Evolutionary conservation across 192 early-diverging fungal species (phyloP), one percentile per base, ranked within the genome.

Genomic region (Coemansia sp.): DNA sequence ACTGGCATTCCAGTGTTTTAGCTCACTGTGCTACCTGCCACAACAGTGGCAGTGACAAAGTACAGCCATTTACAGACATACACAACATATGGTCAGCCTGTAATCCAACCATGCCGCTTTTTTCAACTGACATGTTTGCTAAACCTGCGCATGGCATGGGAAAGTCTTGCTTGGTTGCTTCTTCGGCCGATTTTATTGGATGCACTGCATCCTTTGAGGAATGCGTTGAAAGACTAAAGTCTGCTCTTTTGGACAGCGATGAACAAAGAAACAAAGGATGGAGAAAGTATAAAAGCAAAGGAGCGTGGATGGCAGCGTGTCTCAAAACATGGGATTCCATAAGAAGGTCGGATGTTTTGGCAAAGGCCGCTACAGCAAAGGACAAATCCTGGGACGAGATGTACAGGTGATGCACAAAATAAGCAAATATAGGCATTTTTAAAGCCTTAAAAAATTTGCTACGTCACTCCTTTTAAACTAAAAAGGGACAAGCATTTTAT

Each of bases 291-390:
- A 55, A 59, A 48, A 32, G 39, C 14, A 59, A 66, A 33, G 79
- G 79, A 37, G 55, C 43, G 33, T 83, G 80, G 80, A 37, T 71
- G 52, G 55, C 72, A 0, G 32, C 36, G 17, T 83, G 72, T 39
- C 17, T 74, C 5, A 51, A 69, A 11, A 51, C 75, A 1, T 83
- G 80, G 80, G 80, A 83, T 35, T 77, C 75, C 22, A 78, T 83
- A 17, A 75, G 80, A 36, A 41, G 80, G 12, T 77, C 80, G 4
- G 66, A 71, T 41, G 53, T 64, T 0, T 62, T 82, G 15, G 66
- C 51, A 28, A 48, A 55, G 8, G 43, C 66, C 9, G 72, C 72
- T 11, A n/a, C 54, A 5, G 51, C 28, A 17, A 59, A 52, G 33
- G 58, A 60, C 58, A 35, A 60, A n/a, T 11, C 9, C 33, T 36